Conservation (phyloP, 108 stramenopile species). For the Nitzschia sp. region DNA sequence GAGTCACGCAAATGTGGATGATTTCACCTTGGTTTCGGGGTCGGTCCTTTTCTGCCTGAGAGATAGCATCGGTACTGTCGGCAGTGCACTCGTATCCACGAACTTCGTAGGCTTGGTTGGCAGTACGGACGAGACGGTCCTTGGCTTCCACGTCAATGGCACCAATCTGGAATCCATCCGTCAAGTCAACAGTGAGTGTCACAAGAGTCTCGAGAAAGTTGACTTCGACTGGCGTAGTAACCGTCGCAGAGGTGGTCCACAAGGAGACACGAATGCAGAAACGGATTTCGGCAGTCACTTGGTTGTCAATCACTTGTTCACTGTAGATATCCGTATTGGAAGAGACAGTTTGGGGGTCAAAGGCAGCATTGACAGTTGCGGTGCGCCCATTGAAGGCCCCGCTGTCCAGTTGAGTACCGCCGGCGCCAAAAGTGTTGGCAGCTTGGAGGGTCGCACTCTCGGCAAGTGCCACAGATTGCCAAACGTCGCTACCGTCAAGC, state of each 20-base stretch:
- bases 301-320: background rate
- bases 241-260: background rate
- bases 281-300: background rate
- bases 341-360: conserved; percentile 1
- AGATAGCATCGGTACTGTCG: background rate
- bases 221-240: conserved; percentile 12
- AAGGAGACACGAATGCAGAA: conserved; percentile 3
- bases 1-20: conserved; percentile 15
- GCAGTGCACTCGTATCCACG: conserved; percentile 14
- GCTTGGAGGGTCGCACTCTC: background rate
- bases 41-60: background rate
- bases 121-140: conserved; percentile 11
- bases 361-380: background rate
- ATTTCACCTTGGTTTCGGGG: conserved; percentile 17
- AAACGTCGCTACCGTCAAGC: background rate
- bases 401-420: background rate
- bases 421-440: background rate
- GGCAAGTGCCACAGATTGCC: background rate
- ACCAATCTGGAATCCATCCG: background rate
- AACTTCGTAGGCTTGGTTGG: conserved; percentile 1
- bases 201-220: conserved; percentile 26
- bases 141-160: conserved; percentile 5
- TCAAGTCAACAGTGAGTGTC: conserved; percentile 19
- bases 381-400: conserved; percentile 3
- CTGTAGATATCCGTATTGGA: background rate